These are phyloP conservation scores for Speleostelium caveatum DNA, from an alignment of 78 protist species.

Conservation along the genomic window DNA sequence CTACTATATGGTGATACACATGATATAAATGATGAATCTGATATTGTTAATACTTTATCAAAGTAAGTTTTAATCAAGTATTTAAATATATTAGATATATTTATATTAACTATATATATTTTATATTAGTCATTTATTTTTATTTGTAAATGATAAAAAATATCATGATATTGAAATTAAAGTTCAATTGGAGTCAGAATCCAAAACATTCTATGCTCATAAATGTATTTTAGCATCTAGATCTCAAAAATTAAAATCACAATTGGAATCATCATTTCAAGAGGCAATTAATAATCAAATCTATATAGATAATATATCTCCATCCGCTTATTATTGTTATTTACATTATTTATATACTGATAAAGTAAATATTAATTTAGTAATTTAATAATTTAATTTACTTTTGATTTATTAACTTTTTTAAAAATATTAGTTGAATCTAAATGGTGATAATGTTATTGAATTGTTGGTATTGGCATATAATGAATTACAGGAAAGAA, in stretches of 20 bases:
- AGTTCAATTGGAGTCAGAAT: neutral
- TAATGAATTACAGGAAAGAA: slow-evolving; percentile 11
- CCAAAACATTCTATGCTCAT: slow-evolving; percentile 7
- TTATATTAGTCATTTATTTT: slow-evolving; percentile 26
- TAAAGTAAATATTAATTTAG: neutral
- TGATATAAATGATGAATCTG: neutral
- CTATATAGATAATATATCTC: neutral
- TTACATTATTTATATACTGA: slow-evolving; percentile 38
- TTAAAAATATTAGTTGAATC: slow-evolving; percentile 27
- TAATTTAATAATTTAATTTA: neutral
- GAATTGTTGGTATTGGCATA: slow-evolving; percentile 34
- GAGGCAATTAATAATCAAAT: slow-evolving; percentile 27
- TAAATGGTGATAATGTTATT: slow-evolving; percentile 41
- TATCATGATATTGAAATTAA: slow-evolving; percentile 38
- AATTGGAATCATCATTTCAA: slow-evolving; percentile 36
- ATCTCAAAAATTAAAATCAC: slow-evolving; percentile 42
- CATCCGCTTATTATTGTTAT: slow-evolving; percentile 6
- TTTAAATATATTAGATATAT: neutral
- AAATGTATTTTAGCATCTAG: slow-evolving; percentile 51
- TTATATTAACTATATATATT: neutral
- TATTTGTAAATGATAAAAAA: slow-evolving; percentile 6
- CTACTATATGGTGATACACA: neutral
- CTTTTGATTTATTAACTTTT: neutral
- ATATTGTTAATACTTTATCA: neutral
- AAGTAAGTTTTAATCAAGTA: neutral